phyloP scores from a whole-genome alignment of 2,329 filamentous ascomycete genomes.

The Parascedosporium putredinis region DNA sequence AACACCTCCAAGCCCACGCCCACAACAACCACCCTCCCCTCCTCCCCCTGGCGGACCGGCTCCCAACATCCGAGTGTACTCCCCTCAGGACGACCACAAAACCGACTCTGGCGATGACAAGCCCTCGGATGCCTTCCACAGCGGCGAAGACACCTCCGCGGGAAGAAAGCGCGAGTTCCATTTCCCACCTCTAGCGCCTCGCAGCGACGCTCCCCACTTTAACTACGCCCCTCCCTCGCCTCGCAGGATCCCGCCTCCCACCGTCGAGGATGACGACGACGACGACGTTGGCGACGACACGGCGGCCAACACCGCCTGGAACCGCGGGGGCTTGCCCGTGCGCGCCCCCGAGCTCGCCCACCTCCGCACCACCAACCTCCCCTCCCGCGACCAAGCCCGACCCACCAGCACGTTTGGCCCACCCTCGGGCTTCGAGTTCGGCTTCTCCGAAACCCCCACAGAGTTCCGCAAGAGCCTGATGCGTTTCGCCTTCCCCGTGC shows the following conservation, averaged over 20 bases:
- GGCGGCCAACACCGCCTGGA: no score
- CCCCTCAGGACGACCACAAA: conserved; percentile 13
- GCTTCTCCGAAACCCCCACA: conserved; percentile 74
- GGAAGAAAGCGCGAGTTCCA: conserved; percentile 42
- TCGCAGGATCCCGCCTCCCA: conserved; percentile 18
- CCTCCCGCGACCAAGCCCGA: conserved; percentile 22
- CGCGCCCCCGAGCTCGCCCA: conserved; percentile 46
- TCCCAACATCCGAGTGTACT: conserved; percentile 14
- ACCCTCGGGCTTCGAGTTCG: conserved; percentile 61
- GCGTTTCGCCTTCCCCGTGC: conserved; percentile 74
- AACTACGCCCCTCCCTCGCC: conserved; percentile 43
- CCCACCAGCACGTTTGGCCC: conserved; percentile 49
- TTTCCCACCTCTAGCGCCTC: conserved; percentile 43
- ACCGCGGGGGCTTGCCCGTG: conserved; percentile 20
- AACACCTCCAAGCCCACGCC: conserved; percentile 47
- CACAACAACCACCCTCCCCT: conserved; percentile 11
- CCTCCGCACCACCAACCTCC: conserved; percentile 36
- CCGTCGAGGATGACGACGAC: conserved; percentile 9
- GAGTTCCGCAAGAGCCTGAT: conserved; percentile 84
- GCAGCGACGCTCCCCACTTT: conserved; percentile 44
- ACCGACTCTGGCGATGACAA: conserved; percentile 8
- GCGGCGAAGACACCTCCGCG: conserved; percentile 36
- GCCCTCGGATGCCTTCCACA: not conserved
- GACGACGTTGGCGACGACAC: conserved; percentile 13
- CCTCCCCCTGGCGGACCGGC: conserved; percentile 21